Base-by-base conservation (phyloP, 352 stramenopile species). In the Globisporangium nagaii region DNA sequence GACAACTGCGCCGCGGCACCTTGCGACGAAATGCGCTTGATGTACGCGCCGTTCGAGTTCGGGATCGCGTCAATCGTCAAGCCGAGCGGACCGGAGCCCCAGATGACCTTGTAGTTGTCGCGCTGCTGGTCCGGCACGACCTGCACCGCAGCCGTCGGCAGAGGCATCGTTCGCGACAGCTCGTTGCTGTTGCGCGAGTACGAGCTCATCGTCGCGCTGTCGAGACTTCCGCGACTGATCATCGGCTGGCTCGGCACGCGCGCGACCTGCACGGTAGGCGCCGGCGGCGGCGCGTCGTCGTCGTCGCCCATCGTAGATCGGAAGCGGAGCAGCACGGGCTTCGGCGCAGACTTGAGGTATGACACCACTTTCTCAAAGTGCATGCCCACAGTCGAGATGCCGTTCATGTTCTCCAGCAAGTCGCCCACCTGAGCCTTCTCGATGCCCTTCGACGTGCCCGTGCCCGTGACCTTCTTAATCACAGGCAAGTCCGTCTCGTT, bases 401-500 rank as follows among this genome's bases (percentile, higher is more conserved):
- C 79, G 56, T 92, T 92, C 75, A 95, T 91, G 31, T 65, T 87
- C 58, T 89, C 79, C 34, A 95, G 65, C 27, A 84, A 85, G 28
- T 95, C 84, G 25, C 84, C 84, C 34, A 93, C 69, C 34, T 93
- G 82, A 3, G 84, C 84, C 48, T 83, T 83, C 53, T 95, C 82
- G 22, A 95, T 90, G 31, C 84, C 84, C 22, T 71, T 58, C 2
- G 75, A 89, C 19, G 79, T 89, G 41, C 84, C 84, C 0, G 84
- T 95, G 27, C 84, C 84, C 13, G 84, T 95, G 27, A 95, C 80
- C 52, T 91, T 91, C 60, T 93, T 95, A 41, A 95, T 95, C 46
- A 95, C 83, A 0, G 84, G 84, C 27, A 92, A 66, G 32, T 93
- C 82, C 8, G 73, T 68, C 8, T 90, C 78, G n/a, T 88, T 68